Base-by-base conservation (phyloP, 495 filamentous ascomycete species). In the Aspergillus sclerotioniger region DNA sequence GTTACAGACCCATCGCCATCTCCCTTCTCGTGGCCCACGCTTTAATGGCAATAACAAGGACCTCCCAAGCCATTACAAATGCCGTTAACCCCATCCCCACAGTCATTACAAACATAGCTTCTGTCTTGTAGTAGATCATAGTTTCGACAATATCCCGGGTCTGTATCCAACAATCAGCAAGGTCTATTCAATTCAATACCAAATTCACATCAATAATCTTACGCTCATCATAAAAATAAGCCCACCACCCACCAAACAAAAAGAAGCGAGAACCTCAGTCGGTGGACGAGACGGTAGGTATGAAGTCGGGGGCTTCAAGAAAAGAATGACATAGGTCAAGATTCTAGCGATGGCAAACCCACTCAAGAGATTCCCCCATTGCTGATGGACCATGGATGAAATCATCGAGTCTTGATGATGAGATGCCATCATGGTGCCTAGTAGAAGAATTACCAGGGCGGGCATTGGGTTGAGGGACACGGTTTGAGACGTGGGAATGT, bases 91-190 rank as follows among this genome's bases (percentile, higher is more conserved):
- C 93, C 83, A 96, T 87, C 21, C 85, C 88, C 6, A 97, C 86
- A 2, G 91, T 96, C 73, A 96, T 93, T 58, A 90, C 83, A 72
- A 96, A 96, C 93, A 96, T 97, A 54, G 90, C 90, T 61, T 89
- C 77, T 70, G 78, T 71, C 25, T 84, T 73, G 68, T 90, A 84
- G 41, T 80, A 80, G 53, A 94, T 88, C 76, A 97, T 87, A 16
- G 87, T 81, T 10, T 77, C 70, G 32, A 96, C 80, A 0, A 88
- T 90, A 65, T 90, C 89, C 21, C 82, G 83, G 55, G 86, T 84
- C 86, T 87, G 48, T 6, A 0, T 20, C n/a, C 35, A 47, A 37
- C 1, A 57, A 53, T 51, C 54, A 32, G 43, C 8, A 33, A 21
- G 32, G 4, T 9, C 3, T 49, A n/a, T 12, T 5, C 15, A 0